Evolutionary conservation across 345 rosid species (phyloP).

Genomic region (Camelina hispida): DNA sequence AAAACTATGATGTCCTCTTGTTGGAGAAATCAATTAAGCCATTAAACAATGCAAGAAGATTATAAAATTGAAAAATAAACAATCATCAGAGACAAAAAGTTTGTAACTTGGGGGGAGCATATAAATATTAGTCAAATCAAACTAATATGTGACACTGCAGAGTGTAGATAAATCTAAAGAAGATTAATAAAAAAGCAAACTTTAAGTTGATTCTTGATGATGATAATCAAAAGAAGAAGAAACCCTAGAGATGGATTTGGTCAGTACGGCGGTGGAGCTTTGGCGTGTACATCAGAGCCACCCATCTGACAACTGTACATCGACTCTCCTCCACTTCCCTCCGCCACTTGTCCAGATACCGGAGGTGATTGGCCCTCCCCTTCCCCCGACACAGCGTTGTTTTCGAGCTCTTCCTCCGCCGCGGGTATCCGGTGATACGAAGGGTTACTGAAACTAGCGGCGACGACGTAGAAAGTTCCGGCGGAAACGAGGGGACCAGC

Average conservation of each 20-base stretch:
- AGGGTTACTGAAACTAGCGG: slow-evolving; percentile 78
- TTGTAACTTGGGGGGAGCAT: not conserved
- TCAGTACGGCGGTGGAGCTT: slow-evolving; percentile 62
- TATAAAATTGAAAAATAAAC: not conserved
- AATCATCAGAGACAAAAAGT: not conserved
- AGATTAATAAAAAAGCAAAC: not conserved
- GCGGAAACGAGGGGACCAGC: slow-evolving; percentile 73
- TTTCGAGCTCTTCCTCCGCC: slow-evolving; percentile 45
- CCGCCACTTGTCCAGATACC: slow-evolving; percentile 42
- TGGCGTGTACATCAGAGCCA: slow-evolving; percentile 63
- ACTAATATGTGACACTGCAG: not conserved
- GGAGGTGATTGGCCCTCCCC: slow-evolving; percentile 61
- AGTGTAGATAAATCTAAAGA: too few relatives aligned
- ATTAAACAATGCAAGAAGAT: slow-evolving; percentile 3
- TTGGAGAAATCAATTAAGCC: not conserved
- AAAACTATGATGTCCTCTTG: not conserved
- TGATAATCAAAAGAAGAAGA: not conserved
- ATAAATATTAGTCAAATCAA: not conserved
- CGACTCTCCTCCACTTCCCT: slow-evolving; percentile 41
- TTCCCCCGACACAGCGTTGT: slow-evolving; percentile 43
- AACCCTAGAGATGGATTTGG: not conserved
- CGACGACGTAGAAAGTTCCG: slow-evolving; percentile 71
- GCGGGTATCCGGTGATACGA: slow-evolving; percentile 60
- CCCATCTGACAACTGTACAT: slow-evolving; percentile 68
- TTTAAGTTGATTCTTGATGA: not conserved